Evolutionary conservation across 208 protist genomes (phyloP).

Genomic region (Tritrichomonas musculus): DNA sequence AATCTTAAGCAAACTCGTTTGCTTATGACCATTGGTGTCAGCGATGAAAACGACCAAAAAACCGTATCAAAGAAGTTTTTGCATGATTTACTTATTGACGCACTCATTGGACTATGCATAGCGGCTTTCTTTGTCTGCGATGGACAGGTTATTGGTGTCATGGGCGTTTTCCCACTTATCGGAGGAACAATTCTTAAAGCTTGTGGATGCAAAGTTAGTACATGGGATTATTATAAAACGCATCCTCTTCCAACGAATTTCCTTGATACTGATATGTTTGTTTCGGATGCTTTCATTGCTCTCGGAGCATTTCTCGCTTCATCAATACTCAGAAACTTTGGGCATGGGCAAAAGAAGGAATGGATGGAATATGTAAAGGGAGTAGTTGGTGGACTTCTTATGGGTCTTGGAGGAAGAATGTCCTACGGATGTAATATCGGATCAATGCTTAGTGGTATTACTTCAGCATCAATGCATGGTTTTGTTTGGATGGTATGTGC

Average conservation of each 20-base stretch:
- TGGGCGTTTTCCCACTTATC: neutral
- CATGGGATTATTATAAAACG: neutral
- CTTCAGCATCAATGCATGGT: neutral
- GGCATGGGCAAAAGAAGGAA: neutral
- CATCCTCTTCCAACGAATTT: neutral
- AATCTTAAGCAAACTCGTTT: neutral
- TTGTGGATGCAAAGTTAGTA: neutral
- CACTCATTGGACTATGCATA: neutral
- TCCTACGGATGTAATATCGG: neutral
- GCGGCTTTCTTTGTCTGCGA: neutral
- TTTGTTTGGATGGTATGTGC: slow-evolving; percentile 13
- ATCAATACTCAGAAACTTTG: neutral
- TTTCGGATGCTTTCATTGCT: neutral
- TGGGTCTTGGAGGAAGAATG: neutral
- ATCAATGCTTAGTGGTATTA: neutral
- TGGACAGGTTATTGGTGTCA: neutral
- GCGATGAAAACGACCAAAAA: neutral
- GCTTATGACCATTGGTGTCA: neutral
- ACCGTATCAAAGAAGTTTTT: neutral
- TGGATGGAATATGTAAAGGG: neutral
- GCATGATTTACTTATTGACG: neutral
- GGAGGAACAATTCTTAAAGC: neutral
- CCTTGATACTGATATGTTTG: neutral
- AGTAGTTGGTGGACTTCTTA: neutral
- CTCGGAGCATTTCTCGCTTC: neutral